Conservation (phyloP, 371 early-diverging fungal species). For the Racocetra persica region DNA sequence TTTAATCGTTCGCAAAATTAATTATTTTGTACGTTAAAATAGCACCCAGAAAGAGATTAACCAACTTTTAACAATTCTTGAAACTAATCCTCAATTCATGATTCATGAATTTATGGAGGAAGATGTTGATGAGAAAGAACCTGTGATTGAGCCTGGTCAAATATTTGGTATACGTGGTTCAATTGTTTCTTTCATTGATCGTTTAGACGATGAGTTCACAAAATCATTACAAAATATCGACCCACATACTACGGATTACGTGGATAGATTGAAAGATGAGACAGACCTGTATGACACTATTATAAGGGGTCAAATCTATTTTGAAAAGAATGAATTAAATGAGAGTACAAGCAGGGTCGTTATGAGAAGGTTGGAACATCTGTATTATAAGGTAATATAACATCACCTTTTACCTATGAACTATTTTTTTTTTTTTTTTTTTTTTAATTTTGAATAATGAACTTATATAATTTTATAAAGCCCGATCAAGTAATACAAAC, state of each 20-base stretch:
- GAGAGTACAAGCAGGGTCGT: conserved; percentile 74
- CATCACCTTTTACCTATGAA: background rate
- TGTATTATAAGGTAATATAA: conserved; percentile 87
- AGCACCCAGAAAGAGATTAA: conserved; percentile 76
- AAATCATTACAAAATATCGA: conserved; percentile 94
- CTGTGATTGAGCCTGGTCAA: conserved; percentile 60
- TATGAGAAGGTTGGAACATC: conserved; percentile 91
- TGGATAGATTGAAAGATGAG: conserved; percentile 93
- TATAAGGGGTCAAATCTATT: conserved; percentile 87
- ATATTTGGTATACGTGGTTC: conserved; percentile 80
- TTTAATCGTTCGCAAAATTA: background rate
- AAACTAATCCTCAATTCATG: conserved; percentile 65
- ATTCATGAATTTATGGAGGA: conserved; percentile 74
- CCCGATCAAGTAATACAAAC: conserved; percentile 63
- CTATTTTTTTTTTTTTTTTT: background rate
- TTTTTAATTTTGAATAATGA: conserved; percentile 7
- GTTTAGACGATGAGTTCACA: conserved; percentile 96
- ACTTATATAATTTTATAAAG: conserved; percentile 41
- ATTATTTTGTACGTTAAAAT: conserved; percentile 9
- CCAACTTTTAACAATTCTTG: conserved; percentile 75
- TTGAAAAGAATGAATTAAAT: conserved; percentile 65
- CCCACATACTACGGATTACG: conserved; percentile 95
- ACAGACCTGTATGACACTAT: conserved; percentile 86
- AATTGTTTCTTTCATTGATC: conserved; percentile 88
- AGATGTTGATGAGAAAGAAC: conserved; percentile 72